phyloP scores from a whole-genome alignment of 2,329 filamentous ascomycete species.

The Zopfia rhizophila region DNA sequence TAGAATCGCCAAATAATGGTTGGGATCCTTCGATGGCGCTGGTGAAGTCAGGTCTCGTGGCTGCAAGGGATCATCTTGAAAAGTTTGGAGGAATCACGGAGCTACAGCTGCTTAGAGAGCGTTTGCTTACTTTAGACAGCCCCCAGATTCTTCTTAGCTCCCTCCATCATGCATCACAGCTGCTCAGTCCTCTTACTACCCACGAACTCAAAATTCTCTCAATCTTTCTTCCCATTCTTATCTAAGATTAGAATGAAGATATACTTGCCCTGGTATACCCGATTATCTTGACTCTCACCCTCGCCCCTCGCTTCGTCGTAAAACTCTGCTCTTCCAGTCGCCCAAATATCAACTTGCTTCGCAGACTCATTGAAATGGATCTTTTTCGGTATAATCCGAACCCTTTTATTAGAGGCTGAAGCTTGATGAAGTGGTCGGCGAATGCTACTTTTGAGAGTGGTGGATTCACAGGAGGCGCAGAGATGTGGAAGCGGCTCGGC shows the following conservation, averaged over 20 bases:
- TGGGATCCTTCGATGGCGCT: too few relatives aligned
- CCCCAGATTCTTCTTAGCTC: slow-evolving; percentile 10
- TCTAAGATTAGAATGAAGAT: slow-evolving; percentile 12
- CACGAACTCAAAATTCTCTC: slow-evolving; percentile 18
- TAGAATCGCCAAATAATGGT: too few relatives aligned
- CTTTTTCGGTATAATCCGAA: slow-evolving; percentile 16
- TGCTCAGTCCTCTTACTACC: slow-evolving; percentile 12
- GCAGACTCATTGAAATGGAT: slow-evolving; percentile 7
- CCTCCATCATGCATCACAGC: slow-evolving; percentile 5
- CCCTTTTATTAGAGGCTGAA: neutral
- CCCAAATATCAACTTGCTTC: slow-evolving; percentile 13
- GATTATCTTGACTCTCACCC: neutral
- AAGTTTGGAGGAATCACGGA: too few relatives aligned
- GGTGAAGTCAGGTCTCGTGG: too few relatives aligned
- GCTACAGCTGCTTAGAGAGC: too few relatives aligned
- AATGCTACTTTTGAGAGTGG: slow-evolving; percentile 13
- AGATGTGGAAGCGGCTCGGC: slow-evolving; percentile 7
- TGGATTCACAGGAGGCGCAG: slow-evolving; percentile 9
- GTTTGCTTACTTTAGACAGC: too few relatives aligned
- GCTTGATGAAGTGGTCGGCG: neutral
- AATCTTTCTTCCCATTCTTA: slow-evolving; percentile 18
- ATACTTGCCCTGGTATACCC: slow-evolving; percentile 14
- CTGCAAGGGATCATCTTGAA: too few relatives aligned
- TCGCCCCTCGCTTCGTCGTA: slow-evolving; percentile 8
- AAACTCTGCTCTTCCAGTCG: slow-evolving; percentile 10